Evolutionary conservation across 768 basidiomycete species (phyloP).

Genomic region (Collybia sp.): DNA sequence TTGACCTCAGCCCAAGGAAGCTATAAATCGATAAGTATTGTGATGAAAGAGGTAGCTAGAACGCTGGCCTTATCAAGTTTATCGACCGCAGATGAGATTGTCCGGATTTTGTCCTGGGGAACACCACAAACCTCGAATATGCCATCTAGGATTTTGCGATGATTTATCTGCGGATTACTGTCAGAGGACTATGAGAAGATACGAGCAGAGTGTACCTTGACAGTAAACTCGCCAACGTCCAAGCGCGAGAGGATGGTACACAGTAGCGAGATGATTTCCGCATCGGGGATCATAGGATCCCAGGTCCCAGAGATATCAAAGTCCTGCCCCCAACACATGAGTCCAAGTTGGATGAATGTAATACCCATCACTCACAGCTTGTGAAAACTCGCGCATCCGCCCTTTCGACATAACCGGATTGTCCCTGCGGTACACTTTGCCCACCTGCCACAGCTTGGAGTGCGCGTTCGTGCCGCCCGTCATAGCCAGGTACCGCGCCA

Average conservation of each 20-base stretch:
- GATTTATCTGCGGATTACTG: slow-evolving; percentile 62
- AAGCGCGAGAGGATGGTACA: slow-evolving; percentile 79
- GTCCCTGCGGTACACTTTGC: slow-evolving; percentile 97
- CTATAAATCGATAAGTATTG: slow-evolving; percentile 27
- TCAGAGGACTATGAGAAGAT: not conserved
- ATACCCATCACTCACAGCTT: slow-evolving; percentile 59
- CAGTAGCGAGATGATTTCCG: slow-evolving; percentile 79
- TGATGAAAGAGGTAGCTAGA: not conserved
- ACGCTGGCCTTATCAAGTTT: slow-evolving; percentile 90
- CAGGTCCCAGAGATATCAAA: slow-evolving; percentile 90
- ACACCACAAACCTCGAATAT: slow-evolving; percentile 97
- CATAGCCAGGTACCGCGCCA: slow-evolving; percentile 96
- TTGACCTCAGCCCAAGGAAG: slow-evolving; percentile 88
- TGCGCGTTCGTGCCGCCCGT: slow-evolving; percentile 71
- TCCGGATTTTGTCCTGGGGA: slow-evolving; percentile 79
- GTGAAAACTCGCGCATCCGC: slow-evolving; percentile 97
- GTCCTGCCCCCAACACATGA: slow-evolving; percentile 48
- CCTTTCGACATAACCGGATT: slow-evolving; percentile 98
- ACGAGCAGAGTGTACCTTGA: slow-evolving; percentile 57
- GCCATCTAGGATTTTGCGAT: slow-evolving; percentile 95
- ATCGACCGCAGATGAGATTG: slow-evolving; percentile 95
- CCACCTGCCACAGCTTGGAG: slow-evolving; percentile 93
- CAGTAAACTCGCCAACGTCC: slow-evolving; percentile 90
- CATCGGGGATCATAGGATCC: slow-evolving; percentile 98
- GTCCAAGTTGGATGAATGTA: not conserved